Base-by-base conservation (phyloP, 2,329 filamentous ascomycete species). In the Tolypocladium paradoxum region DNA sequence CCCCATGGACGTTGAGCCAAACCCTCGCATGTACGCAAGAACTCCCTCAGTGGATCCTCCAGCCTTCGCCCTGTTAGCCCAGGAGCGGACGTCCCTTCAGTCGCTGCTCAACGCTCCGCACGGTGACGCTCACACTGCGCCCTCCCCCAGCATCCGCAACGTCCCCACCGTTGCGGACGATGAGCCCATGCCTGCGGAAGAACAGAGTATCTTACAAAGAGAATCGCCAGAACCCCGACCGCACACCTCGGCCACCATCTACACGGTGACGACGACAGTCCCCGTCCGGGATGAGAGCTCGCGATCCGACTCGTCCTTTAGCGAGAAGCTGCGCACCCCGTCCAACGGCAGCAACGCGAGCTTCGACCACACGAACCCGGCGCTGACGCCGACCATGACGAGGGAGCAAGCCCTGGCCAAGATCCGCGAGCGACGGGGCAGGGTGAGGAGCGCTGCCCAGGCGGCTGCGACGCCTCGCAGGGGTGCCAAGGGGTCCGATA, bases 361-460 rank as follows among this genome's bases (percentile, higher is more conserved):
- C 52, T 82, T 82, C 59, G 79, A 82, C 64, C 63, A 72, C 40
- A 77, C 69, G 55, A 78, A 83, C 63, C 78, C 79, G 22, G 81
- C 81, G 11, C 65, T 85, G 55, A 83, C 78, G 43, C 81, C 82
- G 6, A 85, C 82, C 38, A 83, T 85, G 79, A 81, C 81, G 29
- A 77, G 88, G 52, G 88, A 90, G 66, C 77, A 90, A 67, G 87
- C 87, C 4, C 76, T 92, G 18, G 85, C 85, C 53, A 82, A 85
- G 65, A 91, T 92, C 59, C 78, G 83, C 51, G 84, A 88, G 69
- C 76, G 88, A 31, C 73, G 88, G 51, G 86, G 85, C 7, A 74
- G 88, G 47, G 85, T 87, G 53, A 77, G 82, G 59, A 88, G 84
- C 65, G 79, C 85, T 54, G 82, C 83, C 5, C 76, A 82, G 51